phyloP scores from a whole-genome alignment of 2,329 filamentous ascomycete genomes.

The Fusarium sp. region DNA sequence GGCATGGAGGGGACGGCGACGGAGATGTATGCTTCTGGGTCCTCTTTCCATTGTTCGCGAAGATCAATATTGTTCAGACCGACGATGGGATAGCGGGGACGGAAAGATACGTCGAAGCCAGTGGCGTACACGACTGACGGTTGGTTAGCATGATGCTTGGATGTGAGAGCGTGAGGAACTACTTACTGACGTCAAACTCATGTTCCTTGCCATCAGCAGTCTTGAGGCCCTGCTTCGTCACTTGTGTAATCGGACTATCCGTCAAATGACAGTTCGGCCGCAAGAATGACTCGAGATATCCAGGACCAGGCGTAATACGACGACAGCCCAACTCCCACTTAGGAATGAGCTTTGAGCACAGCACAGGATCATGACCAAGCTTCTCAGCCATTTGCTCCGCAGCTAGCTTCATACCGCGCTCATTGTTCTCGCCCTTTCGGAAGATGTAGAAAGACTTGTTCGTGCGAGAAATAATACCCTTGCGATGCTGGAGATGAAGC shows the following conservation, averaged over 20 bases:
- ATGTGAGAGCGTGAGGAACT: not conserved
- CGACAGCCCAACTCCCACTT: conserved; percentile 37
- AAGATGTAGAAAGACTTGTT: conserved; percentile 50
- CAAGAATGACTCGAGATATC: conserved; percentile 35
- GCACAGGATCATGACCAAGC: conserved; percentile 30
- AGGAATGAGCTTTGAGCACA: conserved; percentile 33
- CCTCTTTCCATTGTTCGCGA: conserved; percentile 60
- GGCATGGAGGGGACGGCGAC: conserved; percentile 44
- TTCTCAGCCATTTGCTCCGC: conserved; percentile 38
- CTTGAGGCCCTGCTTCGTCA: conserved; percentile 26
- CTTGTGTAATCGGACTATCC: conserved; percentile 29
- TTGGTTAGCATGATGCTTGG: accelerated
- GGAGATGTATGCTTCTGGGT: conserved; percentile 43
- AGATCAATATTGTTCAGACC: conserved; percentile 59
- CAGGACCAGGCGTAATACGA: conserved; percentile 33
- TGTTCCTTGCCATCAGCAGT: conserved; percentile 34
- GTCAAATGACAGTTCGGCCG: conserved; percentile 32
- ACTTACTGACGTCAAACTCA: conserved; percentile 37
- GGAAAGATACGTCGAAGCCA: conserved; percentile 63
- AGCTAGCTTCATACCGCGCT: conserved; percentile 32
- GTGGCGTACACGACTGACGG: conserved; percentile 61
- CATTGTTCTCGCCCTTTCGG: conserved; percentile 35
- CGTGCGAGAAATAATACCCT: conserved; percentile 42
- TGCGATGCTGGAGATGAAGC: conserved; percentile 60
- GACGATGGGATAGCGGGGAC: conserved; percentile 59